A percentile compares a stretch with the other conserved stretches of the same genome.
Evolutionary conservation across 768 basidiomycete genomes (phyloP).

Genomic region (Rhizopogon rudus): DNA sequence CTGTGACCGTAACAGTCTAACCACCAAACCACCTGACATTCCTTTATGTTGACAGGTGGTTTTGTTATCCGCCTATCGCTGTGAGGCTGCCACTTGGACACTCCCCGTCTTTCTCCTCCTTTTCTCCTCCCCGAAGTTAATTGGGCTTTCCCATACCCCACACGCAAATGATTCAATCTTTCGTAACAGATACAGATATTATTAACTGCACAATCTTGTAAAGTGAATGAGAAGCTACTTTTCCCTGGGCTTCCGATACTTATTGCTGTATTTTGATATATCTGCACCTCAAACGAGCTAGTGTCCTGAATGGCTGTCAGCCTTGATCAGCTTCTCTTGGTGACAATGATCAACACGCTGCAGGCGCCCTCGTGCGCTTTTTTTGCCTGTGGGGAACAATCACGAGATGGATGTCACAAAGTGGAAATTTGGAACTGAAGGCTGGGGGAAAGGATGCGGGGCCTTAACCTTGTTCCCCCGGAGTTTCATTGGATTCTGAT

Average conservation of each 20-base stretch:
- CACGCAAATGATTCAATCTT: neutral
- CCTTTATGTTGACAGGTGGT: slow-evolving; percentile 4
- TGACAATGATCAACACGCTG: neutral
- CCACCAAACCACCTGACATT: neutral
- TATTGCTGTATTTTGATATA: neutral
- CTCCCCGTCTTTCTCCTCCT: slow-evolving; percentile 6
- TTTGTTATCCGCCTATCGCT: slow-evolving; percentile 3
- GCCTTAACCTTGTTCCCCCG: neutral
- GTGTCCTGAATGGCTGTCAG: neutral
- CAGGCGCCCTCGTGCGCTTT: neutral
- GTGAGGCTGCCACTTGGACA: neutral
- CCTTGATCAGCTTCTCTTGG: neutral
- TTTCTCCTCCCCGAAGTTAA: slow-evolving; percentile 6
- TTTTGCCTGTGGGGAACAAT: slow-evolving; percentile 1
- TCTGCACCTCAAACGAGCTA: neutral
- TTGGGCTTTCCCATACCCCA: neutral
- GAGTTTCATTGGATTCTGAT: neutral
- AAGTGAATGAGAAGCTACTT: neutral
- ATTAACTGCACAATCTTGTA: neutral
- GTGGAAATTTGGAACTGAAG: neutral
- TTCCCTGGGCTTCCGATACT: too few species aligned
- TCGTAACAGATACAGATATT: neutral
- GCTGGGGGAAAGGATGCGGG: neutral
- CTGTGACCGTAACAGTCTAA: neutral
- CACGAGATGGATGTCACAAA: neutral